Evolutionary conservation across 495 filamentous ascomycete species (phyloP).

Genomic region (Cenococcum geophilum): DNA sequence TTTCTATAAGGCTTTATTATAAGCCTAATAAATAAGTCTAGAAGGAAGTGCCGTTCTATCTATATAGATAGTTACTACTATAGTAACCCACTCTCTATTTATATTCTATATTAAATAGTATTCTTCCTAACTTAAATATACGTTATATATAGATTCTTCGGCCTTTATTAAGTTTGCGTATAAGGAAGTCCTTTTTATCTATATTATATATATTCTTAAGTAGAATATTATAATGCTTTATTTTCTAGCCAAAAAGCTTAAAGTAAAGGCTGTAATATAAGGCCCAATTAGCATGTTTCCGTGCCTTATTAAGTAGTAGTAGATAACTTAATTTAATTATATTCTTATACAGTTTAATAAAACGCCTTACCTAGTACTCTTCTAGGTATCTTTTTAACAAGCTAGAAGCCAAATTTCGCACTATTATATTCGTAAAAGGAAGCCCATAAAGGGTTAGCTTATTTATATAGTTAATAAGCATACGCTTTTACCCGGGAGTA

Average conservation of each 20-base stretch:
- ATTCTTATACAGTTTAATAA: neutral
- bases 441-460: neutral
- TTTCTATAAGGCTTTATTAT: too few relatives aligned
- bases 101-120: neutral
- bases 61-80: neutral
- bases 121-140: conserved; percentile 1
- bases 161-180: neutral
- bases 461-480: conserved; percentile 4
- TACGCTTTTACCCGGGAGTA: neutral
- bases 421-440: neutral
- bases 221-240: too few relatives aligned
- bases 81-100: neutral
- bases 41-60: too few relatives aligned
- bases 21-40: too few relatives aligned
- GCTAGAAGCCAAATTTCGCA: neutral
- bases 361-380: neutral
- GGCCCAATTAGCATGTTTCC: neutral
- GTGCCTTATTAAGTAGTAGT: neutral
- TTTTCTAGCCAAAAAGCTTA: too few relatives aligned
- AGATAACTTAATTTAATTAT: neutral
- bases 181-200: neutral
- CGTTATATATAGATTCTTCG: neutral
- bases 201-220: too few relatives aligned
- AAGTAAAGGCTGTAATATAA: too few relatives aligned
- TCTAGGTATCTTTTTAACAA: neutral